Evolutionary conservation across 306 rosid genomes (phyloP), one percentile per base, ranked within the genome.

Genomic region (Elaeagnus macrophylla): DNA sequence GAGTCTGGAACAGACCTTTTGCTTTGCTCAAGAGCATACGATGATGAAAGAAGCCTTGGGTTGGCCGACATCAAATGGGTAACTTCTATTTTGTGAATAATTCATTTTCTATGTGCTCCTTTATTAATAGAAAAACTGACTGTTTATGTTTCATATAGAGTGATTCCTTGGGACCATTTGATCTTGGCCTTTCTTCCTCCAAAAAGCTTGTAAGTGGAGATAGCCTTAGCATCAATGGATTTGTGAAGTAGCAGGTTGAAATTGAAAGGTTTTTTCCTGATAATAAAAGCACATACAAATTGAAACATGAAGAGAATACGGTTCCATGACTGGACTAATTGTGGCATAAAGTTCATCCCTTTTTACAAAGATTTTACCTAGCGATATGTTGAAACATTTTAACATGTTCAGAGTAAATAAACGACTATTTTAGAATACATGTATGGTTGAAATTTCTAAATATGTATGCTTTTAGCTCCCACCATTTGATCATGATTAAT

Each of bases 41-140:
- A 76, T 39, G 95, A 77, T 48, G 96, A 87, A 73, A 71, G 70
- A 59, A 91, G 99, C 67, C 95, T 91, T 44, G 99, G 96, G 60
- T 69, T 91, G 60, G 60, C 79, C 19, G 80, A 72, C 90, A 82
- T 84, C 81, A 84, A 67, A 19, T 91, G 96, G 99, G 99, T 87
- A 83, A 57, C 60, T 55, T 12, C 54, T 38, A 15, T 57, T 9
- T 0, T 61, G 35, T 48, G 48, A 49, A 55, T 50, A 56, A 37
- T 16, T 62, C 63, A 36, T 39, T 55, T 61, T 40, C 11, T 48
- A 7, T 37, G n/a, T 41, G 39, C n/a, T 17, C 37, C 54, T 62
- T 45, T n/a, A 16, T 12, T 16, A 39, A 65, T 65, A 47, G 60
- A 68, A 53, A 39, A 67, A 51, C 18, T 50, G 20, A 54, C 48